Evolutionary conservation across 345 rosid species (phyloP).

Genomic region (Pistacia atlantica): DNA sequence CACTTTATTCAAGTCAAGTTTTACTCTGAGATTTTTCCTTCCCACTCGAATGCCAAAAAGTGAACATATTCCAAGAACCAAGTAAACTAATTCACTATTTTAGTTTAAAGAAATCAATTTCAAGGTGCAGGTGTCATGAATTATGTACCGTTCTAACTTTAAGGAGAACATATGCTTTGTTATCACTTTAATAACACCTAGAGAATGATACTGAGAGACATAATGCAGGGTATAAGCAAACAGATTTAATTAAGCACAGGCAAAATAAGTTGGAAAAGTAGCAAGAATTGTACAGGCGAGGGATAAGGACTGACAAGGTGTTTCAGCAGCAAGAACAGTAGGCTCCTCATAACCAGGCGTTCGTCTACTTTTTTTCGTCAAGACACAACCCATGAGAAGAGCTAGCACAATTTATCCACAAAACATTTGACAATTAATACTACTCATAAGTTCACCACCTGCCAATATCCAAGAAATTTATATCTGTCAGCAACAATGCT

Average conservation of each 20-base stretch:
- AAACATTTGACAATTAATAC: not conserved
- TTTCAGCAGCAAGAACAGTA: slow-evolving; percentile 67
- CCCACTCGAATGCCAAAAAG: not conserved
- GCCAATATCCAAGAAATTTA: not conserved
- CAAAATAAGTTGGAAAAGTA: not conserved
- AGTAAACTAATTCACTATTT: not conserved
- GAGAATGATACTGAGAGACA: not conserved
- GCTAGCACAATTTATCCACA: slow-evolving; percentile 3
- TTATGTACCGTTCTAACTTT: not conserved
- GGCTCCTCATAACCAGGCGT: slow-evolving; percentile 69
- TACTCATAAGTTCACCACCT: slow-evolving; percentile 1
- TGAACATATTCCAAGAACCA: not conserved
- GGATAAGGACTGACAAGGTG: slow-evolving; percentile 57
- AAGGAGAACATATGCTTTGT: not conserved
- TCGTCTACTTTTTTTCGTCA: slow-evolving; percentile 36
- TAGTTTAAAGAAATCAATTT: not conserved
- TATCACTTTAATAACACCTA: slow-evolving; percentile 1
- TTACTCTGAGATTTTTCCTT: not conserved
- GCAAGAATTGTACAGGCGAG: not conserved
- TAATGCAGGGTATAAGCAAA: not conserved
- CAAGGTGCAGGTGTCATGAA: slow-evolving; percentile 1
- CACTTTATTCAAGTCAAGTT: not conserved
- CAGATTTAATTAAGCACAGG: not conserved
- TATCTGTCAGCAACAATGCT: not conserved
- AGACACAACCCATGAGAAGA: slow-evolving; percentile 48